These are phyloP conservation scores for Nadsonia starkeyi-henricii DNA, from an alignment of 1,139 yeast species.

Conservation along the genomic window DNA sequence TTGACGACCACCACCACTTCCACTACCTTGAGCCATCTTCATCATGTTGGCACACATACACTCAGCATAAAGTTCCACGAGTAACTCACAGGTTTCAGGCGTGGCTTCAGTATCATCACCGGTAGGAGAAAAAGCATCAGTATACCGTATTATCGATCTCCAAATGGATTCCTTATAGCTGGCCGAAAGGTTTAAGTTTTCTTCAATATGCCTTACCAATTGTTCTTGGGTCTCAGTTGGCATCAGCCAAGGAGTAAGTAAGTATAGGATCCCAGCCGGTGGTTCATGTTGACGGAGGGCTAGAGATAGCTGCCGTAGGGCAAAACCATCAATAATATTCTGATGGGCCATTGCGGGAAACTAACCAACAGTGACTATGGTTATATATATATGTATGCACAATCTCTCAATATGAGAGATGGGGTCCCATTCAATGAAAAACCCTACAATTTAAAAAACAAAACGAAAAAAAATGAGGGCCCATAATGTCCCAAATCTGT, in stretches of 20 bases:
- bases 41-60: not conserved
- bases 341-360: too few species aligned
- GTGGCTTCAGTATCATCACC: not conserved
- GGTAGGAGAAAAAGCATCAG: not conserved
- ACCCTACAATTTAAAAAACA: too few species aligned
- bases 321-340: too few species aligned
- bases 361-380: too few species aligned
- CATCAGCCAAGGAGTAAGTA: not conserved
- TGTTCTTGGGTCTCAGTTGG: not conserved
- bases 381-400: too few species aligned
- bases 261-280: not conserved
- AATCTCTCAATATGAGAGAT: too few species aligned
- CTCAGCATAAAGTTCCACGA: not conserved
- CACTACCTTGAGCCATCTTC: not conserved
- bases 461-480: too few species aligned
- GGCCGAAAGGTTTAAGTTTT: not conserved
- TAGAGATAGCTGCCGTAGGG: not conserved
- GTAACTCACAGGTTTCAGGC: not conserved
- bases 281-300: not conserved
- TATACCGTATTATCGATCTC: not conserved
- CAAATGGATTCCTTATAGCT: not conserved
- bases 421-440: too few species aligned
- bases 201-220: not conserved
- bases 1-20: not conserved
- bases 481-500: too few species aligned